These are phyloP conservation scores for Dalbergia oliveri DNA, from an alignment of 306 rosid genomes.

Conservation along the genomic window DNA sequence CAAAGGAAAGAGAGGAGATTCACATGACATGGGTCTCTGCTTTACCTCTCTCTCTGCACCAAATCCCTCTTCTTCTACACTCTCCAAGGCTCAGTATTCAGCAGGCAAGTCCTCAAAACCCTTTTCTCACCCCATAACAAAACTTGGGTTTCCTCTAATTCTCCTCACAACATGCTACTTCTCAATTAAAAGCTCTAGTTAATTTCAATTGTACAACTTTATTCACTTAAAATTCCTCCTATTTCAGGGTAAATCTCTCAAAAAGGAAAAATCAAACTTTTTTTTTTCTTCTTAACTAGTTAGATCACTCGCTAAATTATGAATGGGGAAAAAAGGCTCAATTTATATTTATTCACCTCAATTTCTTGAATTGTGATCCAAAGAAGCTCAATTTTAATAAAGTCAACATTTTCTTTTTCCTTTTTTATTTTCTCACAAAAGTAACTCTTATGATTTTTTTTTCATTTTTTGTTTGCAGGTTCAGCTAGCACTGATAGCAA, in stretches of 20 bases:
- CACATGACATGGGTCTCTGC: conserved; percentile 71
- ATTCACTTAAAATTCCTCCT: background rate
- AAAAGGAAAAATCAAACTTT: background rate
- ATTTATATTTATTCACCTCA: too few relatives aligned
- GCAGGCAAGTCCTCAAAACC: conserved; percentile 58
- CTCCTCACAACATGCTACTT: background rate
- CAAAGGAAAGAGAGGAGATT: background rate
- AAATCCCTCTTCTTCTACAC: conserved; percentile 18
- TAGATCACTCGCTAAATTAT: background rate
- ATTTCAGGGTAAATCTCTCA: too few relatives aligned
- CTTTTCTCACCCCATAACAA: conserved; percentile 2
- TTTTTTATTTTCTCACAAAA: too few relatives aligned
- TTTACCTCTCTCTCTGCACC: conserved; percentile 48
- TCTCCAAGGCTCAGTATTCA: conserved; percentile 46
- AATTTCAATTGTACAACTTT: background rate
- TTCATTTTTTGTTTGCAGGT: conserved; percentile 45
- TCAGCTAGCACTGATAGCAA: conserved; percentile 56
- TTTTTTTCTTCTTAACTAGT: background rate
- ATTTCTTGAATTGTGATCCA: background rate
- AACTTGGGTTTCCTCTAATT: conserved; percentile 30
- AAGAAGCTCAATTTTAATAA: background rate
- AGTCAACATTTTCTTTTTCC: background rate
- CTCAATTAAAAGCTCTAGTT: background rate
- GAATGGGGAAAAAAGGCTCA: too few relatives aligned
- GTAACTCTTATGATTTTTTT: background rate